Evolutionary conservation across 805 yeast genomes (phyloP).

Genomic region (Metschnikowia hibisci): DNA sequence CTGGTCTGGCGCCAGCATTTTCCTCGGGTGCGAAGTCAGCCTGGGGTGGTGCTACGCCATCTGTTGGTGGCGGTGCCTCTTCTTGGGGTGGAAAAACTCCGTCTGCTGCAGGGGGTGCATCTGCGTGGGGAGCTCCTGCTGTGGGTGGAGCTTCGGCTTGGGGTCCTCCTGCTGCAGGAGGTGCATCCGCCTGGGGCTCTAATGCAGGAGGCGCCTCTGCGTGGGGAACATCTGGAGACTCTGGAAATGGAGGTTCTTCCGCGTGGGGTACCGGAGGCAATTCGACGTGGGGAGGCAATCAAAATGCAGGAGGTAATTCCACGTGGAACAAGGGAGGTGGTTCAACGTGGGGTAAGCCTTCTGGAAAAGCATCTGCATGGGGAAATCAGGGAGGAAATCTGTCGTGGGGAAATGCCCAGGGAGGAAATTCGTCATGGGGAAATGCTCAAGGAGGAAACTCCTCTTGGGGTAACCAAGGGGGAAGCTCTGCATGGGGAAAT

Average conservation of each 20-base stretch:
- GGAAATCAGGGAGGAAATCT: conserved; percentile 15
- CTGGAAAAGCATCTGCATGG: conserved; percentile 17
- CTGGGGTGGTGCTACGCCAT: conserved; percentile 40
- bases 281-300: conserved; percentile 18
- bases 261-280: conserved; percentile 21
- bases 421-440: conserved; percentile 38
- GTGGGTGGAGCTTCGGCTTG: conserved; percentile 25
- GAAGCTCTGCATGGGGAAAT: conserved; percentile 16
- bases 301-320: conserved; percentile 16
- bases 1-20: conserved; percentile 29
- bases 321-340: conserved; percentile 29
- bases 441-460: conserved; percentile 38
- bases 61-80: conserved; percentile 37
- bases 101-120: conserved; percentile 34
- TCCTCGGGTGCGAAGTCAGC: conserved; percentile 49
- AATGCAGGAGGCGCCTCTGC: conserved; percentile 44
- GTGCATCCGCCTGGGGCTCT: conserved; percentile 34
- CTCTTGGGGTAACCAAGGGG: conserved; percentile 27
- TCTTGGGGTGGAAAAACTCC: conserved; percentile 27
- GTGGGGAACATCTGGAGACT: conserved; percentile 10
- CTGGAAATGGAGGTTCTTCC: conserved; percentile 15
- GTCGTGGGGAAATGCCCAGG: conserved; percentile 39
- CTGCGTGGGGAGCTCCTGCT: conserved; percentile 35
- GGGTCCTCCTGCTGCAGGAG: conserved; percentile 25
- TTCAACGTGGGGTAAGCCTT: conserved; percentile 29